Conservation (phyloP, 2,329 filamentous ascomycete genomes). For the Colletotrichum tofieldiae region DNA sequence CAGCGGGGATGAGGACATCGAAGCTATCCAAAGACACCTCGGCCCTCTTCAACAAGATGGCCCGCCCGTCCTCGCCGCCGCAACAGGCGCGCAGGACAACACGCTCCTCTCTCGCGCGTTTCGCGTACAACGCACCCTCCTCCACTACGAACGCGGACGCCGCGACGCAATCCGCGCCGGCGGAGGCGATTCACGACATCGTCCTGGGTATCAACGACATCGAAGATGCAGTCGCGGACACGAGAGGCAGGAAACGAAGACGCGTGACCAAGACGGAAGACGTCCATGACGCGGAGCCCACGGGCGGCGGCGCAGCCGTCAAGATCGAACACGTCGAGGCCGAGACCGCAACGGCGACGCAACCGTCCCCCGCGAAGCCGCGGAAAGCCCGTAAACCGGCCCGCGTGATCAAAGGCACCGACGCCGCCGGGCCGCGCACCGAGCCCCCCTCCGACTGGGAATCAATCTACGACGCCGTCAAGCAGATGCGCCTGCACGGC, state of each 20-base stretch:
- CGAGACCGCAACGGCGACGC: constrained; percentile 41
- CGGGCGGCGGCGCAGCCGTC: constrained; percentile 42
- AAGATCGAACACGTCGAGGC: constrained; percentile 58
- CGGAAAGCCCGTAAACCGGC: constrained; percentile 62
- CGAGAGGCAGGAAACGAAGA: constrained; percentile 63
- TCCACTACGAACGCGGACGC: constrained; percentile 45
- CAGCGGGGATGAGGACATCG: constrained; percentile 68
- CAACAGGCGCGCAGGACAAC: constrained; percentile 63
- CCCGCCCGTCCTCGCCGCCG: constrained; percentile 52
- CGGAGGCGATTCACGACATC: constrained; percentile 3
- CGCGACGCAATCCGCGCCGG: not conserved
- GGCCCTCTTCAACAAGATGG: constrained; percentile 62
- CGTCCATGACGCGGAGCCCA: constrained; percentile 47
- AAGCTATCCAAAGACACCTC: constrained; percentile 72
- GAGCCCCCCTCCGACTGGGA: constrained; percentile 87
- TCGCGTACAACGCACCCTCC: constrained; percentile 55
- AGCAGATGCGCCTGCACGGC: constrained; percentile 78
- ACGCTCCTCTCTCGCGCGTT: constrained; percentile 65
- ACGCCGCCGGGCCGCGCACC: constrained; percentile 58
- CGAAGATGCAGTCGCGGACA: constrained; percentile 65
- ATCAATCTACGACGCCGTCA: constrained; percentile 82
- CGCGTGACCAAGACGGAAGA: constrained; percentile 51
- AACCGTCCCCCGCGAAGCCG: constrained; percentile 48
- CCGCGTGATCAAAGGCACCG: constrained; percentile 55
- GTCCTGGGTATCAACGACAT: constrained; percentile 62